phyloP scores from a whole-genome alignment of 2,329 filamentous ascomycete species.

The Claviceps citrina region DNA sequence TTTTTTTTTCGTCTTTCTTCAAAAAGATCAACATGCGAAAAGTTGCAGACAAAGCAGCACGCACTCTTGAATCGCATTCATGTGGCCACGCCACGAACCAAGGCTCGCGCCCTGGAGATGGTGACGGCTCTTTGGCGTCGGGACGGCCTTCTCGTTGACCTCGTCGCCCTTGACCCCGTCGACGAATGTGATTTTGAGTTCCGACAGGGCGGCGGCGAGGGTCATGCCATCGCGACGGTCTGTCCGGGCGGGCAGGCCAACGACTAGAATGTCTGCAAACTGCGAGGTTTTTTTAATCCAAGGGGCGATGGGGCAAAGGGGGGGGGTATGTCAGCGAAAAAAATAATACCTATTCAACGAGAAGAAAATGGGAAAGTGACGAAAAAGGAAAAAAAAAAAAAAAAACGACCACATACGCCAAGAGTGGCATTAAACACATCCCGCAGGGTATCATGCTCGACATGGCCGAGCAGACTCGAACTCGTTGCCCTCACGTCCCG shows the following conservation, averaged over 20 bases:
- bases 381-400: not conserved
- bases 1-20: no score
- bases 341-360: no score
- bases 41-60: no score
- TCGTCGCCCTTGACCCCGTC: constrained; percentile 27
- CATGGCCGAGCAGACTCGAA: no score
- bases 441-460: not conserved
- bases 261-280: constrained; percentile 38
- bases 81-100: constrained; percentile 25
- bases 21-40: no score
- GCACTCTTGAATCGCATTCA: constrained; percentile 23
- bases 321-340: no score
- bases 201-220: constrained; percentile 29
- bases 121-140: constrained; percentile 16
- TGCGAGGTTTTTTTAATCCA: no score
- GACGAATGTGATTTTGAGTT: constrained; percentile 29
- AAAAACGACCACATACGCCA: not conserved
- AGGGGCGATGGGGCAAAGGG: no score
- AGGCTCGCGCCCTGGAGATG: constrained; percentile 15
- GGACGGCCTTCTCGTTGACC: constrained; percentile 23
- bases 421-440: constrained; percentile 1
- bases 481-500: not conserved
- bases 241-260: constrained; percentile 33
- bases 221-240: constrained; percentile 36
- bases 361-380: no score